A percentile compares a stretch with the other conserved stretches of the same genome.
Evolutionary conservation across 2,329 filamentous ascomycete genomes (phyloP).

Genomic region (Botrytis fabae): DNA sequence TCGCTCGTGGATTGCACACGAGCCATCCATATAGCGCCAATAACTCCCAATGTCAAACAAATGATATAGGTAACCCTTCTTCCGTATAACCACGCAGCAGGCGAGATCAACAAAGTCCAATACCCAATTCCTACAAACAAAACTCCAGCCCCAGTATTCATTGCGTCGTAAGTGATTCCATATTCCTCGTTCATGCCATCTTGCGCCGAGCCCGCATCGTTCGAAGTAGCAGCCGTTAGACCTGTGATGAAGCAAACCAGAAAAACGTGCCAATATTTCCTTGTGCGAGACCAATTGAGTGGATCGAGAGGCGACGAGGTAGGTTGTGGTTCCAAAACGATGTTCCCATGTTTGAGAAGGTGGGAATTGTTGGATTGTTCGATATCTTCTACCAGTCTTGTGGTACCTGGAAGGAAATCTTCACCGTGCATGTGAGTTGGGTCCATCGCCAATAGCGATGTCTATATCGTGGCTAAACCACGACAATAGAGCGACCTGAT

Average conservation of each 20-base stretch:
- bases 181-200: slow-evolving; percentile 52
- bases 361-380: slow-evolving; percentile 28
- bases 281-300: slow-evolving; percentile 50
- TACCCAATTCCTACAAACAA: slow-evolving; percentile 58
- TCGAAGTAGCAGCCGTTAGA: slow-evolving; percentile 56
- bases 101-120: slow-evolving; percentile 54
- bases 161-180: slow-evolving; percentile 52
- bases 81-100: slow-evolving; percentile 55
- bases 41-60: slow-evolving; percentile 50
- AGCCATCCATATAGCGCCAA: slow-evolving; percentile 57
- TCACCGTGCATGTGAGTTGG: slow-evolving; percentile 21
- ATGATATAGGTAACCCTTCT: slow-evolving; percentile 56
- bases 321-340: slow-evolving; percentile 56
- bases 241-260: slow-evolving; percentile 55
- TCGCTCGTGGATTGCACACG: slow-evolving; percentile 46
- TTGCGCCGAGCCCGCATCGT: slow-evolving; percentile 54
- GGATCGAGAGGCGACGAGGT: slow-evolving; percentile 54
- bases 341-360: slow-evolving; percentile 43
- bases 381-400: slow-evolving; percentile 31
- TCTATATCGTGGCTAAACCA: slow-evolving; percentile 18
- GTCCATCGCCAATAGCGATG: slow-evolving; percentile 19
- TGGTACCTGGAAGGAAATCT: slow-evolving; percentile 34
- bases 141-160: slow-evolving; percentile 58
- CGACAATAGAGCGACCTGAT: slow-evolving; percentile 10
- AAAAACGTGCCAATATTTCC: slow-evolving; percentile 53